Base-by-base conservation (phyloP, 805 yeast species). In the Candida stauntonica region DNA sequence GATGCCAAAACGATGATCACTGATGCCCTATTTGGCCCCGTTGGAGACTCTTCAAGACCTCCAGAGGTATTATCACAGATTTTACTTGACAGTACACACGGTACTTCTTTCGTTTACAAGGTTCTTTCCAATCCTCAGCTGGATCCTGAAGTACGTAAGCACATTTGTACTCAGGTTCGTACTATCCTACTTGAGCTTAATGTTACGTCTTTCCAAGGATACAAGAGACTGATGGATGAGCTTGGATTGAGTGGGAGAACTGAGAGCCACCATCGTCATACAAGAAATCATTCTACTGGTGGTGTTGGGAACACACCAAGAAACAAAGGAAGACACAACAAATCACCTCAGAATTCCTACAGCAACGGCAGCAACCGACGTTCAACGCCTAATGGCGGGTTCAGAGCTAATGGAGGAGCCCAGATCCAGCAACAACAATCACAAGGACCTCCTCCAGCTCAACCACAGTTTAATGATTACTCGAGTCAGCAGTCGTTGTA, bases 171-270 rank as follows among this genome's bases (percentile, higher is more conserved):
- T 35, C 83, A 80, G 58, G 79, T 85, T 15, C 74, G 86, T 44
- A 65, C 72, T 32, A 74, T 80, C 6, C 64, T 89, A 41, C 62
- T 78, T 29, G 83, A 81, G 33, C 60, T 74, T 51, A 77, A 75
- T 41, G 69, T 81, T 27, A 51, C 67, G 31, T 65, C 72, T 20
- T 67, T 63, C 36, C 95, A 85, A 57, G 85, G 83, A 26, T 86
- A 86, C 61, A 85, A 86, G 55, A 78, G 95, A 47, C 67, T 93
- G 41, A 75, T 89, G 73, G 98, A 91, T 50, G 98, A 91, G 60
- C 91, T 88, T 45, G 97, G 97, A 3, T 65, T 89, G 36, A 29
- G 45, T 17, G 41, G 32, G 26, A 46, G 54, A 41, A 31, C 35
- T 26, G 51, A 44, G 8, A 15, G 31, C 2, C 40, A 31, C 2